Evolutionary conservation across 176 grass and related monocot genomes (phyloP).

Genomic region (Oryza meyeriana): DNA sequence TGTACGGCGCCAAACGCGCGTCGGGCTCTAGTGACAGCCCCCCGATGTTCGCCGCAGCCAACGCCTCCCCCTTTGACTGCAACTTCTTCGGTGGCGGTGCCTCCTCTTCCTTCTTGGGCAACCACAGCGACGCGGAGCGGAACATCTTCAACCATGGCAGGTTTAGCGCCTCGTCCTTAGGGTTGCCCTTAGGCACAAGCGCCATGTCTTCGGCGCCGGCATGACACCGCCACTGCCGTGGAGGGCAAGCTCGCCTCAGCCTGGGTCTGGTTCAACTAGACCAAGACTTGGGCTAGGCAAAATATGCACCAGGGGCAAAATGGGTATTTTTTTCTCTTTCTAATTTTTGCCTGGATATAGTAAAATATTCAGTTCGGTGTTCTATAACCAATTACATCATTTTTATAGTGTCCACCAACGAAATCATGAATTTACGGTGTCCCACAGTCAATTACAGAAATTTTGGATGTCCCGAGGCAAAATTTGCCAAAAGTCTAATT

Average conservation of each 20-base stretch:
- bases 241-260: background rate
- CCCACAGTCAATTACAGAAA: too few species aligned
- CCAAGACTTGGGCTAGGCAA: too few species aligned
- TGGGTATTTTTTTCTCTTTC: too few species aligned
- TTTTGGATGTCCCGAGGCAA: too few species aligned
- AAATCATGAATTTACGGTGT: too few species aligned
- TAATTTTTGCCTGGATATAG: too few species aligned
- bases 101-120: conserved; percentile 26
- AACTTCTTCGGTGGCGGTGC: background rate
- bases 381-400: too few species aligned
- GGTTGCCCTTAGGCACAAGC: conserved; percentile 44
- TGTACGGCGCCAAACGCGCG: conserved; percentile 79
- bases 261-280: too few species aligned
- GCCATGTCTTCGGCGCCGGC: conserved; percentile 52
- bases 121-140: conserved; percentile 61
- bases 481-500: too few species aligned
- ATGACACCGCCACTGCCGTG: conserved; percentile 22
- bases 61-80: background rate
- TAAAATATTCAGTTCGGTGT: too few species aligned
- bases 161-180: conserved; percentile 21
- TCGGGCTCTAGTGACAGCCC: conserved; percentile 33
- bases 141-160: conserved; percentile 96
- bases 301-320: too few species aligned
- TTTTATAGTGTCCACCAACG: too few species aligned
- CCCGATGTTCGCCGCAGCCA: background rate